Base-by-base conservation (phyloP, 352 stramenopile species). In the Globisporangium apiculatum region DNA sequence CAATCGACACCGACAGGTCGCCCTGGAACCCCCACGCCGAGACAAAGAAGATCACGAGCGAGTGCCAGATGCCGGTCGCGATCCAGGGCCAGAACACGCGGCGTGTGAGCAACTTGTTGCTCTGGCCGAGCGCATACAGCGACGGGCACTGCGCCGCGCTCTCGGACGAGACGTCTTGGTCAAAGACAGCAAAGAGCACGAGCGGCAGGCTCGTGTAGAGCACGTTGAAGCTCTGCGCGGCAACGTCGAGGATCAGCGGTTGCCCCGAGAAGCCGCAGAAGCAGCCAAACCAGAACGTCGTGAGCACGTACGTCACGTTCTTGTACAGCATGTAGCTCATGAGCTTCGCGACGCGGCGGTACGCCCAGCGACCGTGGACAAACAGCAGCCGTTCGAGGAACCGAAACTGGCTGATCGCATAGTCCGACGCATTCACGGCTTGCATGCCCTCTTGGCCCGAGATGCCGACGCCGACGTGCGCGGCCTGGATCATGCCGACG, bases 281-380 rank as follows among this genome's bases (percentile, higher is more conserved):
- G 57, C 72, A 90, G n/a, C 82, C 79, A 57, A 89, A 94, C 80
- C 80, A 91, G 61, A 91, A 94, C 6, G 82, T 87, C 35, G 84
- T 89, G 4, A 91, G 68, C 52, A 91, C 81, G 56, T 91, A 89
- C 35, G 84, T 87, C 48, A 94, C 79, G 67, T 93, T 98, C 76
- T 98, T 98, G 82, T 97, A 98, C 15, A 98, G 91, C 70, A 95
- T 96, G 66, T 97, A 98, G 62, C 87, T 87, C 71, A 98, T 89
- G 17, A 98, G 68, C 58, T 97, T 97, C 7, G 90, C 73, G 17
- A 97, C 82, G 5, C 95, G 85, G n/a, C 87, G 84, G 55, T 98
- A 98, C 45, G 87, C 92, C 82, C 87, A 96, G 12, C 91, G 76
- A 14, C 95, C 95, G 58, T 98, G 92, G 7, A 98, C 87, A 51